A percentile compares a stretch with the other conserved stretches of the same genome.
Conservation (phyloP, 495 filamentous ascomycete genomes). For the Letharia lupina region DNA sequence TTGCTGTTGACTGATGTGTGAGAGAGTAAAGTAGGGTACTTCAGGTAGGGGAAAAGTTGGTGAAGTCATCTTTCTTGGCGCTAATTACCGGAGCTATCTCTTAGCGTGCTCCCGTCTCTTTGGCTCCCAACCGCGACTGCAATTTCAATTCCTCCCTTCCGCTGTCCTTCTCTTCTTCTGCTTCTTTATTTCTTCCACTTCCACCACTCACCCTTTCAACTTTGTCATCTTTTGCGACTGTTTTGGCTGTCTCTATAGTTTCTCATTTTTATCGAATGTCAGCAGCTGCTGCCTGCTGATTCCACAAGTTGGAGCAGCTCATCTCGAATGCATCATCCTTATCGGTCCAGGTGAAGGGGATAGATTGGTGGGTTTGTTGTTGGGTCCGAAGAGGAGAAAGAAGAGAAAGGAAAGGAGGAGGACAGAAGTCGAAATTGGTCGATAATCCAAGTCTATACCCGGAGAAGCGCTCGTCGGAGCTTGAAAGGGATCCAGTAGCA, state of each 20-base stretch:
- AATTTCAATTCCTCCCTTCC: conserved; percentile 1
- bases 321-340: conserved; percentile 14
- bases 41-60: not conserved
- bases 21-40: too few species aligned
- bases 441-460: not conserved
- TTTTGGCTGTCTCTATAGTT: conserved; percentile 11
- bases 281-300: conserved; percentile 15
- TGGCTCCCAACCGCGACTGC: conserved; percentile 6
- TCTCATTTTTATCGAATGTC: conserved; percentile 17
- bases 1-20: too few species aligned
- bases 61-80: conserved; percentile 3
- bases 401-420: not conserved
- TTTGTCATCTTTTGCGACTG: not conserved
- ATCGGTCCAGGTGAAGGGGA: conserved; percentile 15
- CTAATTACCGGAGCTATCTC: not conserved
- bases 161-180: not conserved
- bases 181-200: not conserved
- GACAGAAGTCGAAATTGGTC: not conserved
- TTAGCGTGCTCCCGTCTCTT: conserved; percentile 2
- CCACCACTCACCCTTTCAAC: not conserved
- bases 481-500: not conserved
- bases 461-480: not conserved
- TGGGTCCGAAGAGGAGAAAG: not conserved
- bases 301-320: conserved; percentile 15
- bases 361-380: conserved; percentile 12